These are phyloP conservation scores for Skeletonema tropicum DNA, from an alignment of 108 stramenopile species.

Conservation along the genomic window DNA sequence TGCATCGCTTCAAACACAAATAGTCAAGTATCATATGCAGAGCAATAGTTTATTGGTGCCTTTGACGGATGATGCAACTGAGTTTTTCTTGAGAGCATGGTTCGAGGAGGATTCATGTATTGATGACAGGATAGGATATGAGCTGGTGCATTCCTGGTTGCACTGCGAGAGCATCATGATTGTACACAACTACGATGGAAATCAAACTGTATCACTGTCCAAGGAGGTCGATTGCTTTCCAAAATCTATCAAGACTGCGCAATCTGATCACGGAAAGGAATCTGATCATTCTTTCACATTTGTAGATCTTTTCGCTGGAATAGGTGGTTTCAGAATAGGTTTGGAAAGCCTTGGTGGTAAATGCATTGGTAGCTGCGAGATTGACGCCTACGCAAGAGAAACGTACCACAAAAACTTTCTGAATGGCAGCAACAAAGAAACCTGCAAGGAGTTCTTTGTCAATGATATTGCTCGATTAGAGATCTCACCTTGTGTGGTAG, in stretches of 20 bases:
- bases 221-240: conserved; percentile 33
- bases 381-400: conserved; percentile 20
- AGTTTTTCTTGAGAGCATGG: conserved; percentile 13
- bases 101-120: not conserved
- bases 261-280: not conserved
- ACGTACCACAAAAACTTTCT: conserved; percentile 32
- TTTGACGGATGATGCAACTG: conserved; percentile 28
- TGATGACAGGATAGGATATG: not conserved
- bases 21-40: conserved; percentile 8
- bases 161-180: not conserved
- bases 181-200: conserved; percentile 27
- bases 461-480: conserved; percentile 27
- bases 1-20: conserved; percentile 1
- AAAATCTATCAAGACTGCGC: not conserved
- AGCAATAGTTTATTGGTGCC: conserved; percentile 32
- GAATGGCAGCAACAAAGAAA: not conserved
- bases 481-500: conserved; percentile 4
- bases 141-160: conserved; percentile 16
- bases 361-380: conserved; percentile 30
- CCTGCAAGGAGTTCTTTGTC: conserved; percentile 8
- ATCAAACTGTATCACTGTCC: conserved; percentile 14
- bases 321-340: conserved; percentile 42
- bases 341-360: conserved; percentile 26
- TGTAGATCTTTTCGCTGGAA: conserved; percentile 45
- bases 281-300: conserved; percentile 26